A percentile compares a stretch with the other conserved stretches of the same genome.
phyloP scores from a whole-genome alignment of 257 asterid genomes.

The Solanum pennellii region DNA sequence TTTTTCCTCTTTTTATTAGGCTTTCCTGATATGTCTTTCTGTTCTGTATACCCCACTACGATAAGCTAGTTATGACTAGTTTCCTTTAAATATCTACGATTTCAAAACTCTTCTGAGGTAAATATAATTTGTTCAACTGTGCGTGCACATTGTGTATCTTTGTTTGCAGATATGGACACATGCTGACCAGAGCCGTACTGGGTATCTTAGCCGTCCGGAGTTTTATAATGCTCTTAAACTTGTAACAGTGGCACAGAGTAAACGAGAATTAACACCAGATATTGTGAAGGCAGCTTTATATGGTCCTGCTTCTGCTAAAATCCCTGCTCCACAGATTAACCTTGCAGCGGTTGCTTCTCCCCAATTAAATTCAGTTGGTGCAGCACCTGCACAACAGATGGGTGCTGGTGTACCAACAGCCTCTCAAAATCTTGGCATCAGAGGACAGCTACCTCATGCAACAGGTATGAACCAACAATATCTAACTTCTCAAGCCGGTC shows the following conservation, averaged over 20 bases:
- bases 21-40: neutral
- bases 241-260: conserved; percentile 95
- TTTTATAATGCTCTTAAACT: conserved; percentile 92
- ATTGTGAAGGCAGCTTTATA: conserved; percentile 85
- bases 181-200: conserved; percentile 68
- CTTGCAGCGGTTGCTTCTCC: conserved; percentile 39
- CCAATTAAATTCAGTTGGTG: conserved; percentile 36
- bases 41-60: neutral
- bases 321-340: conserved; percentile 83
- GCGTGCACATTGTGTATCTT: neutral
- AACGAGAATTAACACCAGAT: conserved; percentile 83
- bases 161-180: conserved; percentile 78
- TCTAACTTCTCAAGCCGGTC: conserved; percentile 47
- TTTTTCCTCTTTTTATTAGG: neutral
- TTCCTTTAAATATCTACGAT: neutral
- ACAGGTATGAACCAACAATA: conserved; percentile 50
- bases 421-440: conserved; percentile 14
- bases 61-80: neutral
- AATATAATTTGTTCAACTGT: neutral
- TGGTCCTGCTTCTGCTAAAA: conserved; percentile 83
- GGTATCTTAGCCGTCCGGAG: conserved; percentile 72
- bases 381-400: conserved; percentile 28
- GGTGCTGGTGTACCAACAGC: conserved; percentile 27
- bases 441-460: conserved; percentile 33
- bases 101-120: neutral